Conservation (phyloP, 306 rosid species). For the Astragalus membranaceus region DNA sequence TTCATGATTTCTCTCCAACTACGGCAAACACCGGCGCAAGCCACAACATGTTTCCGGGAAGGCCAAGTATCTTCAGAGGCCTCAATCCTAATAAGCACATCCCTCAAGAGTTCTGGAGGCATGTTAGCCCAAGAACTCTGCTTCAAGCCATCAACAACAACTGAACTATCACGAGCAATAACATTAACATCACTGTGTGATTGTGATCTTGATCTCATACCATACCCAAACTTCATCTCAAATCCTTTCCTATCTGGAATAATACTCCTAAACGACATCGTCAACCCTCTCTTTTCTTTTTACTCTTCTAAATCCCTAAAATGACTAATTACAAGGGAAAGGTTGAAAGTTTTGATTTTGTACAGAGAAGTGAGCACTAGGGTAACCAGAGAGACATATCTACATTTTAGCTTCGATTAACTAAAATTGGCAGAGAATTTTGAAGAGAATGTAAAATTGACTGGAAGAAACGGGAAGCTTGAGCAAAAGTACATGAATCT, state of each 20-base stretch:
- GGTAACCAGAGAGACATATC: background rate
- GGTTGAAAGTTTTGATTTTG: background rate
- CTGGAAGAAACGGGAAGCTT: conserved; percentile 7
- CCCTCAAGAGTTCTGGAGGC: conserved; percentile 92
- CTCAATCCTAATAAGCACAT: conserved; percentile 81
- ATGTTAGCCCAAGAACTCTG: conserved; percentile 97
- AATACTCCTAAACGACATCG: conserved; percentile 74
- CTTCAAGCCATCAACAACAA: conserved; percentile 52
- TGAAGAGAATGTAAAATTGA: background rate
- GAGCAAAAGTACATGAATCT: background rate
- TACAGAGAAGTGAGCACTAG: background rate
- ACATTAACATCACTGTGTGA: conserved; percentile 35
- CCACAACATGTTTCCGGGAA: conserved; percentile 58
- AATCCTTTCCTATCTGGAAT: conserved; percentile 64
- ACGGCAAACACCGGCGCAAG: conserved; percentile 91
- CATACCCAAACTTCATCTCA: conserved; percentile 61
- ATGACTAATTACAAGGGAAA: background rate
- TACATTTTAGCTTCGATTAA: background rate
- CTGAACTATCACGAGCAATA: conserved; percentile 20
- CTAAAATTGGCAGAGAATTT: conserved; percentile 1
- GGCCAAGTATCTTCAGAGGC: conserved; percentile 84
- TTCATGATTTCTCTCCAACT: conserved; percentile 84
- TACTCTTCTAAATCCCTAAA: background rate
- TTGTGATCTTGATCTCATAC: conserved; percentile 76
- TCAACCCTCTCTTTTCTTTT: background rate